Evolutionary conservation across 192 early-diverging fungal species (phyloP).

Genomic region (Backusella liffmaniae): DNA sequence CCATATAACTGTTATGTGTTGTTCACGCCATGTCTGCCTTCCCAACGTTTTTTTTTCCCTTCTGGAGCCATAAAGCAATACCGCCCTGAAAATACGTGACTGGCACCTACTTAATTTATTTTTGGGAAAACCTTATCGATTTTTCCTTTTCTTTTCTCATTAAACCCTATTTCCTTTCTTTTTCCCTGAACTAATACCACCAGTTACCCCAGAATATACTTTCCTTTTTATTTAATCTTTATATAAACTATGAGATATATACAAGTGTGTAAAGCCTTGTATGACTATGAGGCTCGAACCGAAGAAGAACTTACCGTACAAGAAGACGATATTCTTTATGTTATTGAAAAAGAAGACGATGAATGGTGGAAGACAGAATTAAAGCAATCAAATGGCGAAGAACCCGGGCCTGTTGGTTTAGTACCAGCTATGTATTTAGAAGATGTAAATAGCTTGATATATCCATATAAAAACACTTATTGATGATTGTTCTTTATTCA

Average conservation of each 20-base stretch:
- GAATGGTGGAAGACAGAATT: slow-evolving; percentile 91
- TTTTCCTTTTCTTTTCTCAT: slow-evolving; percentile 5
- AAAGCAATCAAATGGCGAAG: slow-evolving; percentile 52
- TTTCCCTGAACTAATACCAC: neutral
- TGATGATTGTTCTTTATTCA: slow-evolving; percentile 22
- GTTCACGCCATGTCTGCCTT: too few species aligned
- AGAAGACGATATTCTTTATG: slow-evolving; percentile 87
- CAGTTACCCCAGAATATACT: neutral
- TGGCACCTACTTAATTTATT: neutral
- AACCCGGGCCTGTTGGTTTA: slow-evolving; percentile 64
- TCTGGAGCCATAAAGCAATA: neutral
- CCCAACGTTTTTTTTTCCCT: too few species aligned
- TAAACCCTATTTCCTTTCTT: slow-evolving; percentile 2
- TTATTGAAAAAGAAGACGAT: slow-evolving; percentile 84
- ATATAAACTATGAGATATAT: slow-evolving; percentile 40
- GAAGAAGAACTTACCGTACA: slow-evolving; percentile 83
- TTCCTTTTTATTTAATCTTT: neutral
- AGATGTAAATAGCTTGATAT: slow-evolving; percentile 28
- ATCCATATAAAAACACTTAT: neutral
- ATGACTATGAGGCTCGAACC: slow-evolving; percentile 84
- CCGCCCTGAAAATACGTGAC: neutral
- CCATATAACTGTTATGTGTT: too few species aligned
- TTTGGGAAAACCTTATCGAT: neutral
- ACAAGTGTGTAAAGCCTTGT: slow-evolving; percentile 75
- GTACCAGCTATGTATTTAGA: slow-evolving; percentile 92